Base-by-base conservation (phyloP, 1,139 yeast genomes). In the Debaryomyces udenii region DNA sequence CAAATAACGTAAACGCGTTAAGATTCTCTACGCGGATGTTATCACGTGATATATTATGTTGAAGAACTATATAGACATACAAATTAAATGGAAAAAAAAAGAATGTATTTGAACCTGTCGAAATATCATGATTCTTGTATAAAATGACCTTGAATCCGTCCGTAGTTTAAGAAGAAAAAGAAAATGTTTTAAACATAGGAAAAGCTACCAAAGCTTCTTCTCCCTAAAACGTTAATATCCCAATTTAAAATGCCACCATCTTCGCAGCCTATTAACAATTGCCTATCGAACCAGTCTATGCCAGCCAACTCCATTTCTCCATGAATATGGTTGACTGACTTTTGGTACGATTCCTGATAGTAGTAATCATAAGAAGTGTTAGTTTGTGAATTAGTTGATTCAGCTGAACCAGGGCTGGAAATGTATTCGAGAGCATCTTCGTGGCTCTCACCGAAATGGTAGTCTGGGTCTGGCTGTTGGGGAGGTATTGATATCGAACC, bases 221-320 rank as follows among this genome's bases (percentile, higher is more conserved):
- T 54, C n/a, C 68, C 70, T 28, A 57, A 51, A 16, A 61, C 61
- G 44, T 73, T 72, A 36, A 72, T 60, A 38, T 70, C 74, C 76
- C 77, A 73, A 38, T 59, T 53, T 37, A 71, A 48, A n/a, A 72
- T 45, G 0, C 78, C 78, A 4, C 74, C 76, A 40, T 66, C 68
- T 44, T 71, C 73, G 47, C 75, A 65, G 2, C 76, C 77, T 43
- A 73, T 64, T 18, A 64, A 53, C 31, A 73, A 56, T 42, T 64
- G 65, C 35, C 61, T 57, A 24, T 63, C 69, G 40, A 49, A 55
- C 66, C 75, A 70, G 43, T 70, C 76, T 22, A 73, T 49, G 2
- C 78, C 78, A 18, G 67, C 57, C 27, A 73, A 53, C 44, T 71
- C 74, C 74, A 72, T 69, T 51, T 73, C 78, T 9, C 78, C 78